Percentiles rank a stretch among this genome's conserved stretches.
These are phyloP conservation scores for Meyerozyma carpophila DNA, from an alignment of 1,139 yeast species.

Conservation along the genomic window DNA sequence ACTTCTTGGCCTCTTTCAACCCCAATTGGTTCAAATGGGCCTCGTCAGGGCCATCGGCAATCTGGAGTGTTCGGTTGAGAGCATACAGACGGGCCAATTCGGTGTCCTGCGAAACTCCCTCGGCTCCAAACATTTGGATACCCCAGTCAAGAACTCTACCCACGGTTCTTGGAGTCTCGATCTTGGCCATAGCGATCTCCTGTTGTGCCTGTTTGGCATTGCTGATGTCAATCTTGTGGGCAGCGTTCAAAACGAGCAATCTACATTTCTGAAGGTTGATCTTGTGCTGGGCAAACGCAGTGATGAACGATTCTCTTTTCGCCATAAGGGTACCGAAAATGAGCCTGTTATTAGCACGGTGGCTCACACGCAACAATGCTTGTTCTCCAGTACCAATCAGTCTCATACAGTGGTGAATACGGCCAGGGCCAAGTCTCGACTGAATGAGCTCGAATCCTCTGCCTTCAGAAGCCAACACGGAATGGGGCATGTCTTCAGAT, in stretches of 20 bases:
- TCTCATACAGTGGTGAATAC: constrained; percentile 75
- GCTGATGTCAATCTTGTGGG: constrained; percentile 54
- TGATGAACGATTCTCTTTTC: constrained; percentile 49
- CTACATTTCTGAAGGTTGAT: constrained; percentile 56
- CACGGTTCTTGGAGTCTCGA: constrained; percentile 58
- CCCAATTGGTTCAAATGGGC: constrained; percentile 63
- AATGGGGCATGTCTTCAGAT: constrained; percentile 29
- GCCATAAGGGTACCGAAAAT: constrained; percentile 56
- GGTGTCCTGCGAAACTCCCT: constrained; percentile 62
- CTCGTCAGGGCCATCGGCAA: constrained; percentile 77
- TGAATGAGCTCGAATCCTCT: constrained; percentile 67
- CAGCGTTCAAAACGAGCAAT: constrained; percentile 59
- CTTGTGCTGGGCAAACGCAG: constrained; percentile 50
- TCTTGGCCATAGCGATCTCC: constrained; percentile 67
- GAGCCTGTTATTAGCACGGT: constrained; percentile 49
- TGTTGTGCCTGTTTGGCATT: constrained; percentile 53
- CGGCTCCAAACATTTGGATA: constrained; percentile 66
- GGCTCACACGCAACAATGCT: constrained; percentile 48
- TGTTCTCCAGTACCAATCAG: constrained; percentile 62
- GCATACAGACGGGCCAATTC: constrained; percentile 57
- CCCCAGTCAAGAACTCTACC: constrained; percentile 58
- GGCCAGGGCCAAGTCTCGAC: constrained; percentile 67
- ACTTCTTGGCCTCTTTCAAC: constrained; percentile 35
- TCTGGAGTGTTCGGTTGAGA: constrained; percentile 53
- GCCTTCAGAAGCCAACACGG: constrained; percentile 47